Conservation (phyloP, 805 yeast genomes). For the Brettanomyces nanus region DNA sequence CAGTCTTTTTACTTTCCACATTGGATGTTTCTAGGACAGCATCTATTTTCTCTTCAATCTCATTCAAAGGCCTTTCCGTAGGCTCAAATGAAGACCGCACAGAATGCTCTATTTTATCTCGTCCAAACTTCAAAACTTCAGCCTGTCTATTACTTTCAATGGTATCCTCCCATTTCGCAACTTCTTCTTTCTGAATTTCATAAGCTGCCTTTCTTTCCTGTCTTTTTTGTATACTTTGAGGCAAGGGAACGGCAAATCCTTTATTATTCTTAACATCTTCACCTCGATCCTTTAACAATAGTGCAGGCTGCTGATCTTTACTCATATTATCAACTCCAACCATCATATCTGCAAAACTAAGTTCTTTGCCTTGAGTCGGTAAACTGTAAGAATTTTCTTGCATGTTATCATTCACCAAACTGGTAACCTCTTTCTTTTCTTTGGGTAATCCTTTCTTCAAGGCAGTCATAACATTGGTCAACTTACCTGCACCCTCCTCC, state of each 20-base stretch:
- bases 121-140: constrained; percentile 62
- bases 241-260: constrained; percentile 72
- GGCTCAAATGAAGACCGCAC: constrained; percentile 48
- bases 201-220: constrained; percentile 86
- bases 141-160: constrained; percentile 75
- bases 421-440: constrained; percentile 33
- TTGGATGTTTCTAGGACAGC: constrained; percentile 56
- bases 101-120: constrained; percentile 44
- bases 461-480: constrained; percentile 38
- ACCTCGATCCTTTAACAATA: constrained; percentile 6
- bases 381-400: constrained; percentile 65
- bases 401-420: constrained; percentile 40
- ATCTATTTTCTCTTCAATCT: constrained; percentile 60
- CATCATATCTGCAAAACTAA: constrained; percentile 71
- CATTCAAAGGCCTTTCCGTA: constrained; percentile 40
- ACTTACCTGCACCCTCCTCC: constrained; percentile 43
- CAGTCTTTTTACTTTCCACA: constrained; percentile 62
- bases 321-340: constrained; percentile 49
- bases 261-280: constrained; percentile 21
- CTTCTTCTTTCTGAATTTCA: constrained; percentile 79
- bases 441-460: constrained; percentile 28
- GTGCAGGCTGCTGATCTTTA: constrained; percentile 15
- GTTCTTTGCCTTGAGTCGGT: constrained; percentile 51
- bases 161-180: constrained; percentile 80
- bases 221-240: constrained; percentile 76